Evolutionary conservation across 2,329 filamentous ascomycete genomes (phyloP), one percentile per base, ranked within the genome.

Genomic region (Penicillium sp.): DNA sequence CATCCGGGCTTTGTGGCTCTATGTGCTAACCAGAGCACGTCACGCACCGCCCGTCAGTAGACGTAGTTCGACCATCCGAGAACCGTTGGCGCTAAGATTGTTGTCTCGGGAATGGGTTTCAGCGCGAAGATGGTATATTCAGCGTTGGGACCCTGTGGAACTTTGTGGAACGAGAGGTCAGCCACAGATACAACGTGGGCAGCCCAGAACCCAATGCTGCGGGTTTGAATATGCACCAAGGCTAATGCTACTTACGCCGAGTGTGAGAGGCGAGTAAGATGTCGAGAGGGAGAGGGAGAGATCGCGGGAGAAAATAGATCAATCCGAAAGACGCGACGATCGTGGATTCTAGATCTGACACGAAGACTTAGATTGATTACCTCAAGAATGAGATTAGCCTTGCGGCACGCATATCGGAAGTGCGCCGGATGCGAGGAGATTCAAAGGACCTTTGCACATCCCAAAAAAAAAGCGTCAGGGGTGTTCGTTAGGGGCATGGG

Each of bases 401-500:
- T 61, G 62, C 49, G 38, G 50, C 50, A 51, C 50, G 47, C 39
- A 55, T 42, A 48, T 61, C 58, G 58, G 59, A 56, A 55, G 27
- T 31, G 47, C 49, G 47, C 54, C 55, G 56, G 61, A 59, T 57
- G 58, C 54, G 57, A 63, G 59, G 54, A 55, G 51, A 53, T 16
- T 56, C 22, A 42, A 34, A 47, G 43, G 43, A 45, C 42, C 44
- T 52, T 40, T 18, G 18, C 27, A 22, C 42, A 47, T 46, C 42
- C 47, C 18, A 18, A 52, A 58, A 54, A 47, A 48, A 50, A 46
- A 50, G 52, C 42, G 10, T 58, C 65, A 68, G 67, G 67, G 68
- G 66, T 59, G 67, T 71, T 71, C 66, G 62, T 68, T 66, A 68
- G 67, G 62, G 63, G 60, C 57, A 64, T 61, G 67, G 67, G 65